A percentile compares a stretch with the other conserved stretches of the same genome.
These are phyloP conservation scores for Brassica nigra DNA, from an alignment of 345 rosid genomes.

Conservation along the genomic window DNA sequence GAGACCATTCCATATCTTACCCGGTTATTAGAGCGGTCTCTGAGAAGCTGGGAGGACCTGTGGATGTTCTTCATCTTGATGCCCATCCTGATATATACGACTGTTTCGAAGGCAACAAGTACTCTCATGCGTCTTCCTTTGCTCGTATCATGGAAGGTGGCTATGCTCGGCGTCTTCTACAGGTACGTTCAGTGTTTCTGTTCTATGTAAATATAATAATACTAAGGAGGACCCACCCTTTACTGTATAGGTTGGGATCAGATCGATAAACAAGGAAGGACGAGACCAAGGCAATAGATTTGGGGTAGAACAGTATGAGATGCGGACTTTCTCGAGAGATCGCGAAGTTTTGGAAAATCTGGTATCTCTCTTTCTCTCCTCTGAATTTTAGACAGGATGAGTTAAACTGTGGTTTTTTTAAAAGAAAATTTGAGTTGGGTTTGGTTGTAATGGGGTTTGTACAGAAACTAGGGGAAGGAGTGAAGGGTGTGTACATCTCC, in stretches of 20 bases:
- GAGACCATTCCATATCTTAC: slow-evolving; percentile 92
- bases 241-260: slow-evolving; percentile 74
- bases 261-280: slow-evolving; percentile 89
- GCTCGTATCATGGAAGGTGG: slow-evolving; percentile 99
- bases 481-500: slow-evolving; percentile 88
- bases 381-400: background rate
- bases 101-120: slow-evolving; percentile 84
- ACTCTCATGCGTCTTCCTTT: slow-evolving; percentile 98
- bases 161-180: slow-evolving; percentile 83
- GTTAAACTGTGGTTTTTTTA: background rate
- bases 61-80: slow-evolving; percentile 94
- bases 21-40: slow-evolving; percentile 95
- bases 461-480: slow-evolving; percentile 97
- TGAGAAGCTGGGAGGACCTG: slow-evolving; percentile 94
- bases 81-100: slow-evolving; percentile 98
- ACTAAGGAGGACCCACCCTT: background rate
- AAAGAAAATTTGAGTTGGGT: background rate
- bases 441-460: slow-evolving; percentile 10
- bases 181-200: slow-evolving; percentile 45
- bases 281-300: slow-evolving; percentile 89
- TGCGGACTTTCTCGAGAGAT: slow-evolving; percentile 89
- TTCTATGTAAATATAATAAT: slow-evolving; percentile 32
- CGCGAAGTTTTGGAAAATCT: slow-evolving; percentile 73
- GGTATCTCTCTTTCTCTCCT: slow-evolving; percentile 42
- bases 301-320: slow-evolving; percentile 95